Evolutionary conservation across 2,329 filamentous ascomycete species (phyloP).

Genomic region (Fusarium tanahbumbuense): DNA sequence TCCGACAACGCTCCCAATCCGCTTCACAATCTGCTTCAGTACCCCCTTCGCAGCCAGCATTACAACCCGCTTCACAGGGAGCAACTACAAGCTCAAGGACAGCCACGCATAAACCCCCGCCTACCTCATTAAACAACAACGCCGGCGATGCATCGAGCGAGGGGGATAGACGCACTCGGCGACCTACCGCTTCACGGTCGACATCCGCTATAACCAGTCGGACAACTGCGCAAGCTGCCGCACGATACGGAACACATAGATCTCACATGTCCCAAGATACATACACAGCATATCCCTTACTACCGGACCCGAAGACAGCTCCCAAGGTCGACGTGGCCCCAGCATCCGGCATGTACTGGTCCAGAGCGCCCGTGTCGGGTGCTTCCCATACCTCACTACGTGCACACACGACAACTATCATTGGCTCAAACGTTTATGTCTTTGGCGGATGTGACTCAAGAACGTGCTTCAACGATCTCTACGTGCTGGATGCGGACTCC

Average conservation of each 20-base stretch:
- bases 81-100: constrained; percentile 44
- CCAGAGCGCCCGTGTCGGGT: constrained; percentile 72
- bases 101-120: constrained; percentile 43
- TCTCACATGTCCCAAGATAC: constrained; percentile 52
- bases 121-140: constrained; percentile 37
- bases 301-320: constrained; percentile 66
- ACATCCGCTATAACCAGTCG: constrained; percentile 63
- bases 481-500: constrained; percentile 75
- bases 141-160: constrained; percentile 45
- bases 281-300: constrained; percentile 65
- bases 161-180: constrained; percentile 47
- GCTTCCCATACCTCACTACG: constrained; percentile 69
- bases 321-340: constrained; percentile 72
- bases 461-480: constrained; percentile 76
- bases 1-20: constrained; percentile 67
- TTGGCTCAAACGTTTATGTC: constrained; percentile 74
- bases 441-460: constrained; percentile 76
- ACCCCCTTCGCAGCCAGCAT: constrained; percentile 60
- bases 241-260: constrained; percentile 27
- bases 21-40: constrained; percentile 48
- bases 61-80: constrained; percentile 49
- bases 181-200: constrained; percentile 62
- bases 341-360: constrained; percentile 80
- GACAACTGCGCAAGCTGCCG: constrained; percentile 40
- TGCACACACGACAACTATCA: constrained; percentile 74